Conservation (phyloP, 305 asterid species). For the Fraxinus paxiana region DNA sequence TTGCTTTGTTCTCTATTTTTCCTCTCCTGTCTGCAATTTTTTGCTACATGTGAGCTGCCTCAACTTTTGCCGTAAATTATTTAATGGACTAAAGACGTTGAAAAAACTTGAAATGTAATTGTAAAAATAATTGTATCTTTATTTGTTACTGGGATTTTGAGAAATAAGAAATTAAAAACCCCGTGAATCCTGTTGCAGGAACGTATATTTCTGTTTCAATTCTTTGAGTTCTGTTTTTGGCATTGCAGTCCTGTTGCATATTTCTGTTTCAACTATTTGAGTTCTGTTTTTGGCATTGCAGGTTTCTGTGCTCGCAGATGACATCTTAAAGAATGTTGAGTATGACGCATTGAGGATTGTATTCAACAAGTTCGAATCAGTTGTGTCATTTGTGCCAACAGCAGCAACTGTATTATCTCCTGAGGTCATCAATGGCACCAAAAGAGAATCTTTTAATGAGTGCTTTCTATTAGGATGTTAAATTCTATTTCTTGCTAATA, state of each 20-base stretch:
- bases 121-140: background rate
- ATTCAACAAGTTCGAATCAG: constrained; percentile 64
- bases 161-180: background rate
- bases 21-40: background rate
- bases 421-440: constrained; percentile 56
- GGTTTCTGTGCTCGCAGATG: constrained; percentile 96
- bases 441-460: background rate
- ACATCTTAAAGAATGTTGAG: constrained; percentile 82
- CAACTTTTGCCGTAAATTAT: background rate
- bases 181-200: background rate
- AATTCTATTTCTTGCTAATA: background rate
- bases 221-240: background rate
- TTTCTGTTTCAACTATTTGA: background rate
- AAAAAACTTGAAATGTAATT: background rate
- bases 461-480: constrained; percentile 13
- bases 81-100: background rate
- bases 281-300: constrained; percentile 28
- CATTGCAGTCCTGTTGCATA: constrained; percentile 34
- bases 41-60: background rate
- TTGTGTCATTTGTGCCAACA: constrained; percentile 43
- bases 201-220: background rate
- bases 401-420: constrained; percentile 78
- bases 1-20: background rate
- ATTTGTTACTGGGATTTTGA: background rate
- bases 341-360: constrained; percentile 81